Percentiles rank a stretch among this genome's conserved stretches.
Evolutionary conservation across 495 filamentous ascomycete genomes (phyloP).

Genomic region (Aspergillus campestris): DNA sequence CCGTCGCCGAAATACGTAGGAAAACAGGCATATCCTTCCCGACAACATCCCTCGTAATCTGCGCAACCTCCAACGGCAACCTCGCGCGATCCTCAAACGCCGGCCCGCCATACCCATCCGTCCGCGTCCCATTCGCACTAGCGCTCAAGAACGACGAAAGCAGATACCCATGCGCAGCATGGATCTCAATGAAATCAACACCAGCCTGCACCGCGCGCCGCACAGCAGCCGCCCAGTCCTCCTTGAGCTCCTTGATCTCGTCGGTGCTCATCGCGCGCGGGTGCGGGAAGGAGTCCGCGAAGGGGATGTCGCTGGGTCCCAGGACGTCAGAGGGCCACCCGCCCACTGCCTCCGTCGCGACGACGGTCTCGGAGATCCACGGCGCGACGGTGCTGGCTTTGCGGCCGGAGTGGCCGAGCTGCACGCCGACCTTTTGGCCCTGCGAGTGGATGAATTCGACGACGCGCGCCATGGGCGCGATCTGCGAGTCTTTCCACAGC

Average conservation of each 20-base stretch:
- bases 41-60: conserved; percentile 46
- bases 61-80: conserved; percentile 50
- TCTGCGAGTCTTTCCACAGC: conserved; percentile 67
- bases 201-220: conserved; percentile 50
- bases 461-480: conserved; percentile 50
- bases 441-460: conserved; percentile 68
- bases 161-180: conserved; percentile 59
- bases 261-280: conserved; percentile 47
- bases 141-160: conserved; percentile 58
- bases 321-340: conserved; percentile 41
- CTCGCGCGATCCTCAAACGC: conserved; percentile 55
- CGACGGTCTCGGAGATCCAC: conserved; percentile 49
- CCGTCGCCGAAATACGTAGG: conserved; percentile 52
- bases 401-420: conserved; percentile 68
- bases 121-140: conserved; percentile 46
- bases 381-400: conserved; percentile 65
- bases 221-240: conserved; percentile 44
- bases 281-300: conserved; percentile 38
- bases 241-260: conserved; percentile 52
- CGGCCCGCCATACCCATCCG: conserved; percentile 56
- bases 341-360: conserved; percentile 10
- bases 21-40: conserved; percentile 56
- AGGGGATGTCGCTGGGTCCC: conserved; percentile 47
- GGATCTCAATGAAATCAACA: conserved; percentile 53
- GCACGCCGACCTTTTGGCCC: conserved; percentile 62